phyloP scores from a whole-genome alignment of 257 asterid species.

The Solanum commersonii region DNA sequence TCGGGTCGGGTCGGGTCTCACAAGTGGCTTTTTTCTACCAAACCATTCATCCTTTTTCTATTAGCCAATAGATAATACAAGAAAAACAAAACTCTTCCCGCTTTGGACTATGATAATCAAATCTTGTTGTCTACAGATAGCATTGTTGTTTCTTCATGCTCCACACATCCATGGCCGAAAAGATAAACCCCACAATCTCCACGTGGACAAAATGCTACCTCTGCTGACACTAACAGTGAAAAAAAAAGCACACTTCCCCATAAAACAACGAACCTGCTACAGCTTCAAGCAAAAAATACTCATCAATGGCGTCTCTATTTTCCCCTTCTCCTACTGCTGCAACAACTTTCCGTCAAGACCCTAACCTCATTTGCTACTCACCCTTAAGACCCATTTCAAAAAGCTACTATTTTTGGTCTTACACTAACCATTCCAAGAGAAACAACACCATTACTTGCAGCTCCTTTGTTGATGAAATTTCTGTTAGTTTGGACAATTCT shows the following conservation, averaged over 20 bases:
- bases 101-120: not conserved
- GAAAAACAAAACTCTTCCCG: not conserved
- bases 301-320: constrained; percentile 54
- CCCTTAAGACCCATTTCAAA: constrained; percentile 11
- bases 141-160: constrained; percentile 45
- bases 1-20: not conserved
- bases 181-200: constrained; percentile 38
- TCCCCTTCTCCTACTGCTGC: constrained; percentile 25
- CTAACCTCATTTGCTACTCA: constrained; percentile 26
- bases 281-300: not conserved
- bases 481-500: constrained; percentile 29
- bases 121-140: not conserved
- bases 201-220: constrained; percentile 38
- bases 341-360: constrained; percentile 29
- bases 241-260: not conserved
- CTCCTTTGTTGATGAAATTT: constrained; percentile 40
- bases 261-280: not conserved
- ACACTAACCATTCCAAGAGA: constrained; percentile 5
- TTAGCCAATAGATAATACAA: not conserved
- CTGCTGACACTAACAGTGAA: constrained; percentile 14
- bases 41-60: not conserved
- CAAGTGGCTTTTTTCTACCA: not conserved
- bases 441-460: constrained; percentile 22
- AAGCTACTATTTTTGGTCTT: constrained; percentile 17
- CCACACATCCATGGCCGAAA: constrained; percentile 29